Base-by-base conservation (phyloP, 2,329 filamentous ascomycete species). In the Xylaria sp. region DNA sequence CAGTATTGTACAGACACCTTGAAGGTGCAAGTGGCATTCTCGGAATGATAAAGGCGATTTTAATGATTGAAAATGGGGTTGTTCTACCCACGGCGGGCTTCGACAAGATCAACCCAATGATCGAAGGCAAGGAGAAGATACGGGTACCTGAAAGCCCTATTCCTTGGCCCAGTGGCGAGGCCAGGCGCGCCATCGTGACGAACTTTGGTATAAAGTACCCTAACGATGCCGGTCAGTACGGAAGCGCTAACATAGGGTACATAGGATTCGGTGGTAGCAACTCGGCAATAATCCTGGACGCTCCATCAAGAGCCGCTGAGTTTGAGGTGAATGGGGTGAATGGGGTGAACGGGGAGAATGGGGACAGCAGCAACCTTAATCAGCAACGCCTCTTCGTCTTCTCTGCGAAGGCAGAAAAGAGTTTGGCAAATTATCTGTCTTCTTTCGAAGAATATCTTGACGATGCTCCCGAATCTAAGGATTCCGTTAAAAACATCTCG, bases 31-130 rank as follows among this genome's bases (percentile, higher is more conserved):
- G 68, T 35, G 73, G 73, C 7, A 15, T 72, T 35, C 54, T 70
- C 4, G 64, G 43, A 37, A 59, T 74, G 9, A 53, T 73, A 44
- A 75, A 75, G 57, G 67, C 68, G 2, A 65, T 72, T 17, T 17
- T 73, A 40, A 69, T 71, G 61, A 19, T 74, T 15, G 49, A 73
- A 44, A 49, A 69, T 13, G 68, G 67, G 17, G 19, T 44, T 6
- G 69, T 74, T 29, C 52, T 71, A 4, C 70, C 71, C 7, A 73
- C 62, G 17, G 67, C 68, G n/a, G 53, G 63, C 3, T 72, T 73
- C 35, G 63, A 72, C 38, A 66, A 62, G 51, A 54, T 71, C 15
- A 73, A 67, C 35, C 43, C 62, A 9, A 53, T 49, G 35, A 60
- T 68, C 25, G 46, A 62, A 37, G 64, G 38, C 1, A 54, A 40